Conservation (phyloP, 1,284 basidiomycete genomes). For the Malassezia equina region DNA sequence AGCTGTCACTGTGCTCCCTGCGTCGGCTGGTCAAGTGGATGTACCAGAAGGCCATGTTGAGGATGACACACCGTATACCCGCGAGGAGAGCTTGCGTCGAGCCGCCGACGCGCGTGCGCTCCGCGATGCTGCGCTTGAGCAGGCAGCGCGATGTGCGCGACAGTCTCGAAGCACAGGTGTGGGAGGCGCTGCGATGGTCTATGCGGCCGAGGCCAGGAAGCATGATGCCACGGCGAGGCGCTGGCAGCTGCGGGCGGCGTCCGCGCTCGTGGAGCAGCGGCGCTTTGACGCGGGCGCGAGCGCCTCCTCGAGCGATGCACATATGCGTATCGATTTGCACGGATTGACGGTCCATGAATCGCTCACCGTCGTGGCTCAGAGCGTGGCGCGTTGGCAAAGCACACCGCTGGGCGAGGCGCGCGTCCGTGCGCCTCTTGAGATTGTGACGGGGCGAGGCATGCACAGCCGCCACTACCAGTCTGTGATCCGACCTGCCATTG, state of each 20-base stretch:
- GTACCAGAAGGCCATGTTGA: not conserved
- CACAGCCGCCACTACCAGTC: constrained; percentile 45
- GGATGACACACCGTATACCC: constrained; percentile 18
- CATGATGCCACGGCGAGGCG: constrained; percentile 42
- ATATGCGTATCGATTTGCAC: constrained; percentile 45
- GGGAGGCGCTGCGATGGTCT: constrained; percentile 22
- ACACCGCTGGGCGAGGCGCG: constrained; percentile 4
- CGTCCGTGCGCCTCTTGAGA: constrained; percentile 31
- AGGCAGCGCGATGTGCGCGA: constrained; percentile 26
- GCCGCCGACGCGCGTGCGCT: constrained; percentile 38
- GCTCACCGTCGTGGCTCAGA: constrained; percentile 42
- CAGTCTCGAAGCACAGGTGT: not conserved
- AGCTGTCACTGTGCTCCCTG: constrained; percentile 24
- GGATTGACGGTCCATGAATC: constrained; percentile 47
- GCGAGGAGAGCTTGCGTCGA: constrained; percentile 25
- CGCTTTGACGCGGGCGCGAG: constrained; percentile 4
- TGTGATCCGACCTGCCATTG: constrained; percentile 45
- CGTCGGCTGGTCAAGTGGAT: constrained; percentile 22
- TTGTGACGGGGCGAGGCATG: constrained; percentile 48
- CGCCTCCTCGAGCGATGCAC: constrained; percentile 1
- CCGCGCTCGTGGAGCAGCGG: constrained; percentile 43
- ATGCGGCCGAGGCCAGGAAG: constrained; percentile 47
- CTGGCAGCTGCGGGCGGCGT: constrained; percentile 44
- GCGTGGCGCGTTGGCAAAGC: constrained; percentile 39
- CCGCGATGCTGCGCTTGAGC: constrained; percentile 41